Base-by-base conservation (phyloP, 108 stramenopile genomes). In the Fragilaria crotonensis region DNA sequence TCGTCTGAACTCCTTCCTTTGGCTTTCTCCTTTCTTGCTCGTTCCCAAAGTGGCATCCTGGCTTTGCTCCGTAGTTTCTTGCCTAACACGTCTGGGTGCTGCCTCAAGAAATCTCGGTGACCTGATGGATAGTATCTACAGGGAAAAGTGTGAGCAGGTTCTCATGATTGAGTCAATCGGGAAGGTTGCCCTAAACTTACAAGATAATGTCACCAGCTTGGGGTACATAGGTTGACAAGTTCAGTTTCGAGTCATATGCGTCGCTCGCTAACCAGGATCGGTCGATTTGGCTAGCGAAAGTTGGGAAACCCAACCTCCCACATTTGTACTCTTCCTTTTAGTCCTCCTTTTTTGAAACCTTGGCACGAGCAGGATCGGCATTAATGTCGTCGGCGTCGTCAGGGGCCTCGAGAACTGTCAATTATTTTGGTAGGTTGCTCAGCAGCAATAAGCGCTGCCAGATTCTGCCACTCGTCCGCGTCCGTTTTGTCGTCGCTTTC, bases 251-350 rank as follows among this genome's bases (percentile, higher is more conserved):
- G 4, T 19, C 54, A 46, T 28, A 3, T 22, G 36, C 52, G 45
- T 65, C 72, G 18, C 57, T 30, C 20, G 54, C 67, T 1, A 78
- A 52, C 81, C 81, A 83, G 4, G 52, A 51, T 33, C 81, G 62
- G 44, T 78, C 67, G 44, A 83, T 31, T 14, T 51, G 21, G 11
- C 59, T 49, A 0, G 71, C 26, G 46, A 76, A 73, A 14, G 33
- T 14, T 1, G 68, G 4, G 77, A 72, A 5, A 83, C 52, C 75
- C 75, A 77, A 26, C 75, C 77, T 0, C 81, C 81, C 5, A 78
- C 77, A 41, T 67, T 67, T 50, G 32, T 1, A 19, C 18, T 26
- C 20, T 56, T 26, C 21, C 30, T 31, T 56, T 56, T 7, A n/a
- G 5, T 56, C 30, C 33, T 25, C 51, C 51, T 3, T 2, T 26